Evolutionary conservation across 306 rosid genomes (phyloP).

Genomic region (Crotalaria pallida): DNA sequence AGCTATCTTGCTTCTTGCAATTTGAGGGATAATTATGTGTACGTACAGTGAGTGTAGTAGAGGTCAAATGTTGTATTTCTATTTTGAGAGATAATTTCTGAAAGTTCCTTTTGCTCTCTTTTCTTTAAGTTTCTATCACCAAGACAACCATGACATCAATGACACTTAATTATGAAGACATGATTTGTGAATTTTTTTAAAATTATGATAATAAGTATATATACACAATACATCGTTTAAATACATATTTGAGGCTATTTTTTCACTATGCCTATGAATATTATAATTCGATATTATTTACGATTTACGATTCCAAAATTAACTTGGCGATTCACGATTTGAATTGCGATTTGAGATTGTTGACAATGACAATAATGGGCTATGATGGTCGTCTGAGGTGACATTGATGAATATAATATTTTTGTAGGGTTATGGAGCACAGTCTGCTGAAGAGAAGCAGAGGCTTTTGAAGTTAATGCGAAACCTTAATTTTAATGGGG

Average conservation of each 20-base stretch:
- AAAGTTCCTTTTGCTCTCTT: too few relatives aligned
- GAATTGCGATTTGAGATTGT: too few relatives aligned
- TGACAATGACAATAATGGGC: background rate
- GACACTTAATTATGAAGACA: too few relatives aligned
- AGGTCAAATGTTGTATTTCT: background rate
- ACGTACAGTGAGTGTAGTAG: background rate
- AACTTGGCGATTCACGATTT: too few relatives aligned
- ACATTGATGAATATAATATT: slow-evolving; percentile 24
- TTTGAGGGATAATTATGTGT: slow-evolving; percentile 6
- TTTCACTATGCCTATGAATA: too few relatives aligned
- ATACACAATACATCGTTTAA: too few relatives aligned
- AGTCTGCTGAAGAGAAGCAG: slow-evolving; percentile 95
- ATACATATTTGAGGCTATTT: too few relatives aligned
- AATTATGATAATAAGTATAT: too few relatives aligned
- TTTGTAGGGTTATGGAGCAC: slow-evolving; percentile 81
- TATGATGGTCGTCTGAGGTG: slow-evolving; percentile 10
- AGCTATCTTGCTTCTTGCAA: background rate
- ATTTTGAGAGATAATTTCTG: background rate
- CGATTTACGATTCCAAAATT: too few relatives aligned
- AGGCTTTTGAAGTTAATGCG: slow-evolving; percentile 88
- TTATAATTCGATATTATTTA: too few relatives aligned
- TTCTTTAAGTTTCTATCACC: too few relatives aligned
- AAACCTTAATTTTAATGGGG: slow-evolving; percentile 89
- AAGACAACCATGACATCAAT: slow-evolving; percentile 5
- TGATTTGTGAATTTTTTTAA: too few relatives aligned